phyloP scores from a whole-genome alignment of 345 rosid genomes.

The Pseudoturritis turrita region DNA sequence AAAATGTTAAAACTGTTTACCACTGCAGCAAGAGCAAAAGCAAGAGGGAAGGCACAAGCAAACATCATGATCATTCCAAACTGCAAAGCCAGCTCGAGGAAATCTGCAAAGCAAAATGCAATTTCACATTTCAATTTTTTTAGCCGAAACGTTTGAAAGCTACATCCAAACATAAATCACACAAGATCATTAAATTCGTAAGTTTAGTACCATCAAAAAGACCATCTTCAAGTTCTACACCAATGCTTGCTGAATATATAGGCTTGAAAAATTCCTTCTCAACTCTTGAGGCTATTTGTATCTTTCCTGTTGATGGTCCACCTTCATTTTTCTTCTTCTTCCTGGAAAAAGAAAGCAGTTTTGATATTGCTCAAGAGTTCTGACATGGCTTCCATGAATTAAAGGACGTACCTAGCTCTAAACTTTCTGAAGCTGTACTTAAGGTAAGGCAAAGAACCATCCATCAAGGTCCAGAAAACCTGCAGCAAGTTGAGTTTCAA shows the following conservation, averaged over 20 bases:
- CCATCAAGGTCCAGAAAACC: slow-evolving; percentile 78
- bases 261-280: slow-evolving; percentile 93
- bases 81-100: slow-evolving; percentile 78
- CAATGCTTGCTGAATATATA: slow-evolving; percentile 72
- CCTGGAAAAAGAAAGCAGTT: slow-evolving; percentile 35
- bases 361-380: neutral
- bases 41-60: slow-evolving; percentile 93
- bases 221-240: slow-evolving; percentile 88
- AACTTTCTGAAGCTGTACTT: slow-evolving; percentile 77
- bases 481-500: slow-evolving; percentile 26
- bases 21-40: slow-evolving; percentile 71
- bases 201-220: slow-evolving; percentile 72
- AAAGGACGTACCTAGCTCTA: slow-evolving; percentile 52
- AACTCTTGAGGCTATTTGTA: slow-evolving; percentile 64
- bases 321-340: slow-evolving; percentile 54
- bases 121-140: neutral
- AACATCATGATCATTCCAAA: slow-evolving; percentile 99
- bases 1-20: slow-evolving; percentile 30
- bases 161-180: neutral
- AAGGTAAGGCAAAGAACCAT: slow-evolving; percentile 71
- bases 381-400: neutral
- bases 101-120: slow-evolving; percentile 44
- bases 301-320: slow-evolving; percentile 48
- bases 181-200: neutral
- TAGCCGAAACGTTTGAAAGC: neutral